Base-by-base conservation (phyloP, 164 flowering plant genomes). In the Chloranthus sessilifolius region DNA sequence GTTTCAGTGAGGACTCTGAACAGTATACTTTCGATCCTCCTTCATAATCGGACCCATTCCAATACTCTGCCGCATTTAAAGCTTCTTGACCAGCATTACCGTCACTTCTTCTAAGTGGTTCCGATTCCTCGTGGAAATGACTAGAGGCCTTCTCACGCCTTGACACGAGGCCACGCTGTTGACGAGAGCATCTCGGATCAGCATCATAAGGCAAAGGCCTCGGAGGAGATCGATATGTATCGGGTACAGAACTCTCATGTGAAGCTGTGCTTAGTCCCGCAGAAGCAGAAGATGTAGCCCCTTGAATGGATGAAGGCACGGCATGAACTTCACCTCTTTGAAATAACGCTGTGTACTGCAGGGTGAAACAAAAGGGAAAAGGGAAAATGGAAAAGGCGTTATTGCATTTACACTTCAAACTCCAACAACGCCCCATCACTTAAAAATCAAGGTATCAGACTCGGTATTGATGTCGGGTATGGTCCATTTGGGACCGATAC, bases 201-300 rank as follows among this genome's bases (percentile, higher is more conserved):
- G 74, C 82, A 77, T 92, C 96, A 71, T 86, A 89, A 61, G 97
- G 95, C 76, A 89, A 66, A 52, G 97, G 97, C 71, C 86, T 75
- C 52, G 98, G 98, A 63, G 95, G 96, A 49, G 96, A 74, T 8
- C 73, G 85, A 52, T 75, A 92, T 65, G 71, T 79, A 49, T 76
- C 85, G 48, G 85, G 61, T 19, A 88, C 43, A 58, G 86, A 77
- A 69, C 60, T 71, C 36, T 85, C 95, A 26, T 63, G 60, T 11
- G 85, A 77, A 45, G 81, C 45, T 49, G 80, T 10, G 14, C 25
- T 42, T 15, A 41, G 34, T 25, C 26, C 34, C 30, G 53, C 12
- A 29, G 92, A 67, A 47, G 75, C 69, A 56, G 77, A 52, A 53
- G 95, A 70, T 55, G 95, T 60, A 2, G 69, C 58, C 34, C 82